Evolutionary conservation across 495 filamentous ascomycete genomes (phyloP).

Genomic region (Pyrenula massariospora): DNA sequence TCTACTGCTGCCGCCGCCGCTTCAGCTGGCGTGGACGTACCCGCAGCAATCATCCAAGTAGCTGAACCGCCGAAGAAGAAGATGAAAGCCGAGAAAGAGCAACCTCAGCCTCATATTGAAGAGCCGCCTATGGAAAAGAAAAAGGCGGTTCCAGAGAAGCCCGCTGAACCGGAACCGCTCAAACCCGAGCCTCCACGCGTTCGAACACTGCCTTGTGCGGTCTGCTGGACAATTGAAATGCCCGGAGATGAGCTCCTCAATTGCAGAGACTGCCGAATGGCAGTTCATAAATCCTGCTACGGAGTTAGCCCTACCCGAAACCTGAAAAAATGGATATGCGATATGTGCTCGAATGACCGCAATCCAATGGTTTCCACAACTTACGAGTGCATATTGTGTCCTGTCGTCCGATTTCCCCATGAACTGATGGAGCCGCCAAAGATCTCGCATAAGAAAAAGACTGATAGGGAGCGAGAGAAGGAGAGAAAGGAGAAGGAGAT

Average conservation of each 20-base stretch:
- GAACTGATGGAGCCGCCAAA: slow-evolving; percentile 80
- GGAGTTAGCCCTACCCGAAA: slow-evolving; percentile 62
- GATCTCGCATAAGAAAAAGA: slow-evolving; percentile 82
- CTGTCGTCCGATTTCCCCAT: slow-evolving; percentile 57
- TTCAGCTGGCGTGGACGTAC: slow-evolving; percentile 28
- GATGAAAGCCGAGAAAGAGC: slow-evolving; percentile 39
- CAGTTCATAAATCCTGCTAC: slow-evolving; percentile 91
- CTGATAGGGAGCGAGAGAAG: slow-evolving; percentile 80
- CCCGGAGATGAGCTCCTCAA: slow-evolving; percentile 58
- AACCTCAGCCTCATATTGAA: slow-evolving; percentile 31
- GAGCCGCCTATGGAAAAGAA: slow-evolving; percentile 47
- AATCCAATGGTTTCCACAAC: slow-evolving; percentile 73
- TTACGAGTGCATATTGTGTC: slow-evolving; percentile 89
- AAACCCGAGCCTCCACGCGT: slow-evolving; percentile 63
- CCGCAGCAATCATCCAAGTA: slow-evolving; percentile 25
- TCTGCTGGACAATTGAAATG: slow-evolving; percentile 67
- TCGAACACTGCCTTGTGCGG: slow-evolving; percentile 68
- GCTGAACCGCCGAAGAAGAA: slow-evolving; percentile 49
- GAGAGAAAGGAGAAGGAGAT: slow-evolving; percentile 75
- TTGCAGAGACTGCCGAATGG: slow-evolving; percentile 77
- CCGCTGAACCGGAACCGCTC: slow-evolving; percentile 42
- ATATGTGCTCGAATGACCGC: slow-evolving; percentile 90
- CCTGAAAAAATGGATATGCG: slow-evolving; percentile 80
- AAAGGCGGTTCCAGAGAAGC: slow-evolving; percentile 42
- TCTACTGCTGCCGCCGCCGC: slow-evolving; percentile 33